Percentiles rank a stretch among this genome's conserved stretches.
phyloP scores from a whole-genome alignment of 352 stramenopile species.

The Phytophthora quininea region DNA sequence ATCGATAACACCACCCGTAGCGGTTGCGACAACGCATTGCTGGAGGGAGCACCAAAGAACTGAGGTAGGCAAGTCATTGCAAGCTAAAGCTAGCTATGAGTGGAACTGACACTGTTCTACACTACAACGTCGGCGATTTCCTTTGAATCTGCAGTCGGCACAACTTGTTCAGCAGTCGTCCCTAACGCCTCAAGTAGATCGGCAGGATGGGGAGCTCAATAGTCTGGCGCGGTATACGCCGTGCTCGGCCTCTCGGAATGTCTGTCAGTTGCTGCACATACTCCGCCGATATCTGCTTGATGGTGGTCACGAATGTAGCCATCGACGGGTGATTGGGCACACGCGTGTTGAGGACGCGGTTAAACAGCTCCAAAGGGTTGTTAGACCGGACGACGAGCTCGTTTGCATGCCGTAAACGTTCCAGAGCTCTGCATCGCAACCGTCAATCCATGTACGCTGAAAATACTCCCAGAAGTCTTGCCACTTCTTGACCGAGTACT shows the following conservation, averaged over 20 bases:
- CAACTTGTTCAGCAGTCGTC: too few relatives aligned
- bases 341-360: conserved; percentile 1
- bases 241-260: conserved; percentile 1
- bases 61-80: too few relatives aligned
- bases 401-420: conserved; percentile 5
- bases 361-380: conserved; percentile 19
- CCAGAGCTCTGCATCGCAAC: conserved; percentile 3
- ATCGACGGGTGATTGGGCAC: conserved; percentile 6
- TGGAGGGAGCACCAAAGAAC: too few relatives aligned
- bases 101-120: too few relatives aligned
- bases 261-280: conserved; percentile 1
- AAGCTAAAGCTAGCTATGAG: too few relatives aligned
- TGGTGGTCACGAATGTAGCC: conserved; percentile 6
- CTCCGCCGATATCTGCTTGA: conserved; percentile 3
- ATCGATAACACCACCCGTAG: too few relatives aligned
- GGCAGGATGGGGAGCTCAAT: conserved; percentile 2
- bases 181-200: background rate
- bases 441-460: conserved; percentile 9
- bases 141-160: too few relatives aligned
- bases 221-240: background rate
- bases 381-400: conserved; percentile 9
- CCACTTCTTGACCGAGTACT: conserved; percentile 10
- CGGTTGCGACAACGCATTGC: too few relatives aligned
- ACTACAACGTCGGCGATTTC: too few relatives aligned
- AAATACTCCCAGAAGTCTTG: conserved; percentile 1